Base-by-base conservation (phyloP, 2,329 filamentous ascomycete genomes). In the Colletotrichum caudatum region DNA sequence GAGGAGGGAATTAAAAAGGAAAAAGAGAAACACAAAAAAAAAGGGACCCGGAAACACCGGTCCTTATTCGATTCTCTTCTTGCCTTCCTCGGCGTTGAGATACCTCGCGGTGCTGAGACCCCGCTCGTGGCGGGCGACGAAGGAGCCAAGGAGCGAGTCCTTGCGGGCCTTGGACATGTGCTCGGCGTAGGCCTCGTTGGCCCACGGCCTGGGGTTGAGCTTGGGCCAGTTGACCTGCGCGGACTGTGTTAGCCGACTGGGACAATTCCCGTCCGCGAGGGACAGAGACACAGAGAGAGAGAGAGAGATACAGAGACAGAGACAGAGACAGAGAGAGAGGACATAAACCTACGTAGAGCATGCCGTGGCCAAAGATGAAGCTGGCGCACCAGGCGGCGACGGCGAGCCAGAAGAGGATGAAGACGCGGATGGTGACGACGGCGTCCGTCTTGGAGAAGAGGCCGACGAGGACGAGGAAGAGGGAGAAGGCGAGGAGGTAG, bases 181-280 rank as follows among this genome's bases (percentile, higher is more conserved):
- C 76, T 98, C 94, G 77, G 94, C 91, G 81, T 95, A 97, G 50
- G 94, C 94, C 78, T 99, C 96, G 8, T 90, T 88, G 3, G 94
- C 95, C 82, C 93, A 97, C 2, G 93, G 90, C 20, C 94, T 91
- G 14, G 94, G 95, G 81, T 97, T 97, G 59, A 99, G 89, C 80
- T 97, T 98, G 12, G 96, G 96, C 96, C 97, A 99, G 83, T 98
- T 98, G 76, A 98, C 95, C 94, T 97, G 73, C 56, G 63, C 44
- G 20, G 60, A 60, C 69, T 79, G 70, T 66, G 74, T 51, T 11
- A 41, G 39, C 54, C 7, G n/a, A 4, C 3, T 14, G 37, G 2
- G 37, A 39, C 12, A 3, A 5, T 12, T 12, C 3, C 11, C 37
- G 4, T 12, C 2, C 12, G 14, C 9, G 11, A 14, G 2, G 35